phyloP scores from a whole-genome alignment of 495 filamentous ascomycete species.

The Friedmanniomyces endolithicus region DNA sequence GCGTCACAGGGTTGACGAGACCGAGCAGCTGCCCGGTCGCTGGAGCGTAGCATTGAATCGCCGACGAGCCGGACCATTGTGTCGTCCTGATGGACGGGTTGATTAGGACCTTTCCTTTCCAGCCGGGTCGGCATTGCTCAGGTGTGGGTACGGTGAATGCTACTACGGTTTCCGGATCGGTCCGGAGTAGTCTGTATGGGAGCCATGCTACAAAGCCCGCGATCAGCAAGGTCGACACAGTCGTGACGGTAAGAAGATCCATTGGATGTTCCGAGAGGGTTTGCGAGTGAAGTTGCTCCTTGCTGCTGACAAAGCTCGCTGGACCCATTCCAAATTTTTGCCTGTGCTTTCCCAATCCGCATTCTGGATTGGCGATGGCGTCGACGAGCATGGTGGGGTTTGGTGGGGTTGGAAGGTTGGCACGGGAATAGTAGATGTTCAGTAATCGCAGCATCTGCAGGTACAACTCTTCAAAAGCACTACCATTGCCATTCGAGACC shows the following conservation, averaged over 20 bases:
- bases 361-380: not conserved
- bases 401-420: not conserved
- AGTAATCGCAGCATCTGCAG: no score
- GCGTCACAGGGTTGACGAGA: constrained; percentile 62
- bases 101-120: constrained; percentile 51
- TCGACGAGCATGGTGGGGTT: not conserved
- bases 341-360: not conserved
- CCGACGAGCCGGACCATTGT: constrained; percentile 41
- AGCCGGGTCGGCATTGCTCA: constrained; percentile 40
- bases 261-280: not conserved
- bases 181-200: constrained; percentile 1
- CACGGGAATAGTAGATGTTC: no score
- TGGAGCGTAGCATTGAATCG: constrained; percentile 79
- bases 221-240: not conserved
- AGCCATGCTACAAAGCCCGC: constrained; percentile 2
- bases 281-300: not conserved
- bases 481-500: no score
- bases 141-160: constrained; percentile 48
- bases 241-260: not conserved
- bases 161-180: constrained; percentile 37
- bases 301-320: not conserved
- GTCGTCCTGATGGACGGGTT: constrained; percentile 39
- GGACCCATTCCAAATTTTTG: not conserved
- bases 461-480: no score
- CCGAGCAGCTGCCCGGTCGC: constrained; percentile 79